Percentiles rank a stretch among this genome's conserved stretches.
These are phyloP conservation scores for Volvox carteri DNA, from an alignment of 163 green algal genomes.

Conservation along the genomic window DNA sequence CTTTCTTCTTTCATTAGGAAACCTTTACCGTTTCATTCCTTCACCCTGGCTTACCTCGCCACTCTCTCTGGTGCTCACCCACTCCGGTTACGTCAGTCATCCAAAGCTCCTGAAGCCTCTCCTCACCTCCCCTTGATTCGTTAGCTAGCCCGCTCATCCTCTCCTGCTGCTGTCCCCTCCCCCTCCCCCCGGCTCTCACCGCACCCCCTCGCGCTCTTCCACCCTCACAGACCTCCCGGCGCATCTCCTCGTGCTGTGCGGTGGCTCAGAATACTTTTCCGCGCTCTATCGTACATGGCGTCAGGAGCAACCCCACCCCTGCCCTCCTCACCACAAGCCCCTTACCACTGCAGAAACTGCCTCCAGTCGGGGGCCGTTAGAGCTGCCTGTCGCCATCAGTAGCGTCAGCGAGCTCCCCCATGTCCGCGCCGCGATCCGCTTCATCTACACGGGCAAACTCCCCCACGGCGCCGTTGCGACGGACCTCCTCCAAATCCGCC, in stretches of 20 bases:
- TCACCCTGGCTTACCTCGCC: background rate
- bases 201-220: background rate
- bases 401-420: background rate
- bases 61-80: background rate
- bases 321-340: background rate
- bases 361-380: too few species aligned
- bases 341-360: too few species aligned
- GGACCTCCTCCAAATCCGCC: background rate
- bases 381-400: background rate
- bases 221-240: conserved; percentile 4
- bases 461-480: too few species aligned
- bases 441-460: conserved; percentile 26
- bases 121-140: too few species aligned
- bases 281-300: background rate
- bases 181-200: background rate
- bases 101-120: too few species aligned
- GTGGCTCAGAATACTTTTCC: background rate
- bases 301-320: background rate
- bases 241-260: conserved; percentile 8
- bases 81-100: background rate
- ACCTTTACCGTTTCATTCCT: background rate
- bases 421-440: background rate
- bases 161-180: too few species aligned
- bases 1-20: background rate
- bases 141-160: too few species aligned